Evolutionary conservation across 371 early-diverging fungal species (phyloP).

Genomic region (Nematocida sp.): DNA sequence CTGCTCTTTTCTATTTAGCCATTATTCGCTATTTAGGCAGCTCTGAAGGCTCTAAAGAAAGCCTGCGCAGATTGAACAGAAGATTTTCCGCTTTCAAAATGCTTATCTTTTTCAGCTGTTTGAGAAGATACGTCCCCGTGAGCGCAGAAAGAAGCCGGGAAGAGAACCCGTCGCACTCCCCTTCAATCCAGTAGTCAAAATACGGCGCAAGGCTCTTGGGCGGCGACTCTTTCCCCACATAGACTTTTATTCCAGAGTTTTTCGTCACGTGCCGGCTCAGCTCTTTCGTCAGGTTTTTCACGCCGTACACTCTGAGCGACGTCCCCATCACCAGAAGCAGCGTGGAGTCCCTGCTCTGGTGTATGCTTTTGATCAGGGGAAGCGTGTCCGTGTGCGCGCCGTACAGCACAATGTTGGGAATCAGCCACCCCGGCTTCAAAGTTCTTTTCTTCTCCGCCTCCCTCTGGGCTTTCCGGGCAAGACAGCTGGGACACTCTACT

Average conservation of each 20-base stretch:
- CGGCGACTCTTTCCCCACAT: slow-evolving; percentile 59
- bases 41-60: slow-evolving; percentile 35
- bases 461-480: slow-evolving; percentile 66
- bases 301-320: slow-evolving; percentile 81
- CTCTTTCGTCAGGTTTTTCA: slow-evolving; percentile 76
- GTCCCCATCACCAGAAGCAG: slow-evolving; percentile 92
- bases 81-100: not conserved
- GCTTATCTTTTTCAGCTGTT: slow-evolving; percentile 15
- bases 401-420: slow-evolving; percentile 82
- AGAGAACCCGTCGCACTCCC: slow-evolving; percentile 62
- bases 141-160: slow-evolving; percentile 5
- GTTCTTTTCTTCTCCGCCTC: slow-evolving; percentile 68
- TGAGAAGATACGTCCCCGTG: slow-evolving; percentile 24
- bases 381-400: slow-evolving; percentile 77
- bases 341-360: slow-evolving; percentile 70
- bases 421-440: slow-evolving; percentile 68
- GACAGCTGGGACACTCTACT: slow-evolving; percentile 69
- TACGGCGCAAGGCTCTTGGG: slow-evolving; percentile 50
- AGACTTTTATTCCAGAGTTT: slow-evolving; percentile 54
- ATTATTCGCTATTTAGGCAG: not conserved
- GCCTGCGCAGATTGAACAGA: slow-evolving; percentile 3
- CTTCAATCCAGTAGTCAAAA: slow-evolving; percentile 64
- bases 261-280: slow-evolving; percentile 61
- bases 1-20: too few relatives aligned
- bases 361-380: slow-evolving; percentile 69